Percentiles rank a stretch among this genome's conserved stretches.
These are phyloP conservation scores for Tulasnella sp. DNA, from an alignment of 768 basidiomycete species.

Conservation along the genomic window DNA sequence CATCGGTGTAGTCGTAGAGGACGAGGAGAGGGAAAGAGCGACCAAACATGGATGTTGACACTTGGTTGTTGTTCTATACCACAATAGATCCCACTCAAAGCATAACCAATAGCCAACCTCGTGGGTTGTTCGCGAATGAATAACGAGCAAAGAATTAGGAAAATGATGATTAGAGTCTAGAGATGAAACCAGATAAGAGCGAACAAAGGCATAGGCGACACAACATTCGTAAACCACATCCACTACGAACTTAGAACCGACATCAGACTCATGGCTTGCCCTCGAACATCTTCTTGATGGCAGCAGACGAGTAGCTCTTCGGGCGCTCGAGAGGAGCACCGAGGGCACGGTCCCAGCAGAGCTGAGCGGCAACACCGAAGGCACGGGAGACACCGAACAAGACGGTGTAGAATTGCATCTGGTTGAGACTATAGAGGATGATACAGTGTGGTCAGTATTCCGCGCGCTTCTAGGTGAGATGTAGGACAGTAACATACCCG, in stretches of 20 bases:
- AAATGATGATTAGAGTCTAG: not conserved
- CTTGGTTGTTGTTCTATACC: too few relatives aligned
- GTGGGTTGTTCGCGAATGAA: not conserved
- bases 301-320: conserved; percentile 80
- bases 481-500: conserved; percentile 30
- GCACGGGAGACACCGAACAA: conserved; percentile 95
- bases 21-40: too few relatives aligned
- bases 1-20: too few relatives aligned
- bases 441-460: not conserved
- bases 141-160: not conserved
- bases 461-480: too few relatives aligned
- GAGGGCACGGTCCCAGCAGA: conserved; percentile 90
- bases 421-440: conserved; percentile 45
- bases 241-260: not conserved
- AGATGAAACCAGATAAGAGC: not conserved
- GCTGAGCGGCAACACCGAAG: conserved; percentile 79
- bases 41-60: too few relatives aligned
- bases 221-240: not conserved
- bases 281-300: conserved; percentile 71
- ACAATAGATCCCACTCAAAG: too few relatives aligned
- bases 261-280: conserved; percentile 34
- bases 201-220: not conserved
- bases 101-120: too few relatives aligned
- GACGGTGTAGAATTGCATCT: conserved; percentile 97
- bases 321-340: conserved; percentile 88